phyloP scores from a whole-genome alignment of 2,329 filamentous ascomycete species.

The Claviceps spartinae region DNA sequence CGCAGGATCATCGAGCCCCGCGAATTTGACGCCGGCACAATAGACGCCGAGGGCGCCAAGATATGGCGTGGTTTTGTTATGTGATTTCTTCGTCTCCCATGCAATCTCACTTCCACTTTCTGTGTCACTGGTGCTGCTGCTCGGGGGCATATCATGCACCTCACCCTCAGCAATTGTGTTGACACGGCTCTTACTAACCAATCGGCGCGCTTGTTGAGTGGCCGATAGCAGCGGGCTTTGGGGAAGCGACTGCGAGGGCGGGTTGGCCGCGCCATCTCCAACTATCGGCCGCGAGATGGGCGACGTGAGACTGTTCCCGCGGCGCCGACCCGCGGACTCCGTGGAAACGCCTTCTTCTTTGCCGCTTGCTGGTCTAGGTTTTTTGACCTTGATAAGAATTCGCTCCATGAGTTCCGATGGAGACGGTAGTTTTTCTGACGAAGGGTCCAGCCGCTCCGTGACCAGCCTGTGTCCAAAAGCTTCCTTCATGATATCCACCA shows the following conservation, averaged over 20 bases:
- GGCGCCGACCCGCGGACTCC: conserved; percentile 31
- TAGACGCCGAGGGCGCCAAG: conserved; percentile 78
- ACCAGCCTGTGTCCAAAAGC: conserved; percentile 73
- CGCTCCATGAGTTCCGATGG: conserved; percentile 74
- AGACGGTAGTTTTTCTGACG: conserved; percentile 58
- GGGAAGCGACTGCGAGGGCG: conserved; percentile 37
- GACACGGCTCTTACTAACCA: conserved; percentile 37
- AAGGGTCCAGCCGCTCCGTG: conserved; percentile 57
- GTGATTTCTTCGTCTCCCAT: conserved; percentile 38
- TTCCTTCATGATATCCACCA: conserved; percentile 81
- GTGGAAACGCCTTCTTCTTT: conserved; percentile 24
- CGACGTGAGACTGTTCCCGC: conserved; percentile 64
- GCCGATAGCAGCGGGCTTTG: conserved; percentile 41
- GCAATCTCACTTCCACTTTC: conserved; percentile 53
- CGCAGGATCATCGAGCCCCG: conserved; percentile 62
- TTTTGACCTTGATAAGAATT: conserved; percentile 91
- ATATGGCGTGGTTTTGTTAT: conserved; percentile 74
- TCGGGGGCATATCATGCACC: conserved; percentile 39
- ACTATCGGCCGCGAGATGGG: conserved; percentile 41
- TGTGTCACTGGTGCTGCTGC: conserved; percentile 64
- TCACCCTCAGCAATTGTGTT: conserved; percentile 44
- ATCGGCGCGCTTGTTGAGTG: conserved; percentile 34
- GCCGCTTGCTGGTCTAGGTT: conserved; percentile 35
- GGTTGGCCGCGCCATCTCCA: conserved; percentile 38
- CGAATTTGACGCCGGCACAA: conserved; percentile 64